Evolutionary conservation across 176 grass and related monocot species (phyloP).

Genomic region (Aegilops tauschii): DNA sequence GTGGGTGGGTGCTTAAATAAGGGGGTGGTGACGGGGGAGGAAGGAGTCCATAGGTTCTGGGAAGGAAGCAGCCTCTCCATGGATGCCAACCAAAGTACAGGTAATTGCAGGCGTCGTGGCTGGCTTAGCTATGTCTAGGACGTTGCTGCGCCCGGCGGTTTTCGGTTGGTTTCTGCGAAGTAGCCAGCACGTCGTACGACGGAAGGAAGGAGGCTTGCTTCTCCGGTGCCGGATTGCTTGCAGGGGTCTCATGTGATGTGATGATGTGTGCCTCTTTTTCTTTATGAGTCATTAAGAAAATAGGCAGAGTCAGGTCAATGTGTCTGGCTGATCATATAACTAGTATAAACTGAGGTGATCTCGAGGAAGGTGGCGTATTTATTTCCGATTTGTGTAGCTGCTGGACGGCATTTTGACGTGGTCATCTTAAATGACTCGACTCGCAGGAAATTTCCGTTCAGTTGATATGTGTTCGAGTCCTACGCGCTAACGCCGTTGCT

Average conservation of each 20-base stretch:
- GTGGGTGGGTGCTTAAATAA: conserved; percentile 38
- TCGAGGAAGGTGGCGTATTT: not conserved
- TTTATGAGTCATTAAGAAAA: not conserved
- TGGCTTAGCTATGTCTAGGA: conserved; percentile 13
- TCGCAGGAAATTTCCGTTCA: not conserved
- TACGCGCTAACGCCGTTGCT: too few species aligned
- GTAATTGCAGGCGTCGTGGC: conserved; percentile 33
- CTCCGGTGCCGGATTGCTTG: conserved; percentile 30
- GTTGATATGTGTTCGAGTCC: not conserved
- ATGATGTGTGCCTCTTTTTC: not conserved
- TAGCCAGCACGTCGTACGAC: conserved; percentile 7
- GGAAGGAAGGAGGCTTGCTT: not conserved
- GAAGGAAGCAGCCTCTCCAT: conserved; percentile 42
- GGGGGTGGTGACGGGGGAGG: not conserved
- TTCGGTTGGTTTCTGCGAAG: conserved; percentile 63
- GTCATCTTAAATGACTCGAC: not conserved
- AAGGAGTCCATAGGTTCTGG: conserved; percentile 38
- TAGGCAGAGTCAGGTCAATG: not conserved
- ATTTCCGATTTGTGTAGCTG: not conserved
- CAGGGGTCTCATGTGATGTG: not conserved
- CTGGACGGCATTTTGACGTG: not conserved
- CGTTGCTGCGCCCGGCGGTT: conserved; percentile 33
- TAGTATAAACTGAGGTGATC: not conserved
- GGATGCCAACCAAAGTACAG: conserved; percentile 40
- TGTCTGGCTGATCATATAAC: not conserved